Conservation (phyloP, 805 yeast species). For the Komagataella populi region DNA sequence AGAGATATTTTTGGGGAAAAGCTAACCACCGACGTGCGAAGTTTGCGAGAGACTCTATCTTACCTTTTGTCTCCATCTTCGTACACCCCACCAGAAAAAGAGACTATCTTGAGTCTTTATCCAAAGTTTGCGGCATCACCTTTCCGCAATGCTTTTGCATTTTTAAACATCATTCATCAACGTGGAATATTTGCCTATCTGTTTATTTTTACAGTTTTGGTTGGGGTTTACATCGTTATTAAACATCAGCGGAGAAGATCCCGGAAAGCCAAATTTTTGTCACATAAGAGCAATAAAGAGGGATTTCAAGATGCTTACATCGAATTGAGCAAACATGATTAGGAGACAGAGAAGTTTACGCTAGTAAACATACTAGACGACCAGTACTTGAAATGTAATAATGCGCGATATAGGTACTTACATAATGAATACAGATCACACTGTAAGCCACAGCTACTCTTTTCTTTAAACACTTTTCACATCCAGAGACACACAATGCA, state of each 20-base stretch:
- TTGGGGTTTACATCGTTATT: background rate
- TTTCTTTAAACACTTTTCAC: background rate
- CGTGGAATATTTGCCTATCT: conserved; percentile 31
- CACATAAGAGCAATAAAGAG: background rate
- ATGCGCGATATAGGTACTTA: background rate
- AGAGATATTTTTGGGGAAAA: conserved; percentile 20
- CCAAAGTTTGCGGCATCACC: conserved; percentile 29
- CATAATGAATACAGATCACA: background rate
- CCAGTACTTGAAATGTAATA: background rate
- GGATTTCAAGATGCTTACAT: background rate
- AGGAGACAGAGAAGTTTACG: background rate
- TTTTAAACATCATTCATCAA: conserved; percentile 29
- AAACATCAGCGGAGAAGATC: background rate
- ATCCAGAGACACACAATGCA: conserved; percentile 16
- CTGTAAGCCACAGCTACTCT: background rate
- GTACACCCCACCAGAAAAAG: conserved; percentile 3
- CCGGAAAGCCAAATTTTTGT: background rate
- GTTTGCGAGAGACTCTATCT: conserved; percentile 23
- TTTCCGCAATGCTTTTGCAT: conserved; percentile 20
- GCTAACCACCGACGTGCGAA: conserved; percentile 17
- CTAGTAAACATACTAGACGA: background rate
- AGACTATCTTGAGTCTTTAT: conserved; percentile 4
- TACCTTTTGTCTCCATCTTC: conserved; percentile 21
- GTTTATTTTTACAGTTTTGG: conserved; percentile 5
- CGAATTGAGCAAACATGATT: background rate